Evolutionary conservation across 208 protist species (phyloP), one percentile per base, ranked within the genome.

Genomic region (Histomonas meleagridis): DNA sequence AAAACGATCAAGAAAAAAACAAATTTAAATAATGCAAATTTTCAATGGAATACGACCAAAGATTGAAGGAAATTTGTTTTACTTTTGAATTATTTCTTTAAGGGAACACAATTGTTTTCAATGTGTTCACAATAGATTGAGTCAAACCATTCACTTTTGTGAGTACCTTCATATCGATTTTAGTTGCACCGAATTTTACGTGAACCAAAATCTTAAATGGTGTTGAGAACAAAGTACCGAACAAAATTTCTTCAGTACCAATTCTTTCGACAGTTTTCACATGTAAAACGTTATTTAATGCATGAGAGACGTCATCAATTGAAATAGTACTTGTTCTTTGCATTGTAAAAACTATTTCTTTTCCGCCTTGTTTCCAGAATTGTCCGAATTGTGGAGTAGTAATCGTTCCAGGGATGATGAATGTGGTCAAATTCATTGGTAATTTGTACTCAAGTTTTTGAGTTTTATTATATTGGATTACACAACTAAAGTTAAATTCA

Each of bases 131-230:
- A 26, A 86, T 32, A 16, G 76, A 32, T n/a, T 43, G 40, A 28
- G 76, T 86, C 18, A 86, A 46, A 38, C 46, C 40, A 26, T 32
- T 40, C 32, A 46, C 76, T 46, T 86, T 86, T 86, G 76, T 86
- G 2, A 86, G 26, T 18, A 86, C 38, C 76, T 86, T 86, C 40
- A 86, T 86, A 38, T 86, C 76, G 26, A 86, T 55, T 46, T 86
- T 86, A 18, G 51, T 16, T 51, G 76, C 18, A 18, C 76, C 76
- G 46, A 86, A 86, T 28, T 86, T 86, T 16, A 55, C 32, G 46
- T 86, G 76, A n/a, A 86, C 46, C 4, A 86, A 28, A 28, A 86
- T 86, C 76, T 55, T 86, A 46, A 86, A 86, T 57, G 76, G 76
- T 55, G 76, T 86, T 38, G 76, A 86, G 32, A 49, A 16, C 12